These are phyloP conservation scores for Trichoderma virens DNA, from an alignment of 495 filamentous ascomycete species.

Conservation along the genomic window DNA sequence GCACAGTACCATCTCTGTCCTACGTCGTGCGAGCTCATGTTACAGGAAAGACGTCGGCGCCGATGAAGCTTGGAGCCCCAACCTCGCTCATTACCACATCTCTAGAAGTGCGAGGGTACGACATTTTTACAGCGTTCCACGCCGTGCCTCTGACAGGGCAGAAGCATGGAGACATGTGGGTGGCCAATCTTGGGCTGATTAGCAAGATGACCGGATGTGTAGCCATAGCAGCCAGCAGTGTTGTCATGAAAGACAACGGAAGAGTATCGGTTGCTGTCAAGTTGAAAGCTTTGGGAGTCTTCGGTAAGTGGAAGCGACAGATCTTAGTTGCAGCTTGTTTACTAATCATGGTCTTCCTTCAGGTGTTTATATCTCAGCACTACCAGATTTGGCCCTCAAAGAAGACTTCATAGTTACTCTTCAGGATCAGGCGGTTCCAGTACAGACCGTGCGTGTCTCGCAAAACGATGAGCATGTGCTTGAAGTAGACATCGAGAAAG, in stretches of 20 bases:
- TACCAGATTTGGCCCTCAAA: constrained; percentile 50
- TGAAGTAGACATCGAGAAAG: constrained; percentile 65
- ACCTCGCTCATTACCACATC: constrained; percentile 48
- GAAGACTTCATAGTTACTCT: constrained; percentile 72
- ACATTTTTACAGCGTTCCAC: constrained; percentile 69
- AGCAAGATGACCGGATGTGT: constrained; percentile 87
- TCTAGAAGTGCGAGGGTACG: constrained; percentile 60
- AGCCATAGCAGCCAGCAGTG: constrained; percentile 56
- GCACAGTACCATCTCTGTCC: constrained; percentile 40
- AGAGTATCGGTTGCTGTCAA: constrained; percentile 53
- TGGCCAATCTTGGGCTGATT: constrained; percentile 72
- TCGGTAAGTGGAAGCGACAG: constrained; percentile 47
- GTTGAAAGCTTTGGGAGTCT: constrained; percentile 72
- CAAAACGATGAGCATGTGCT: constrained; percentile 51
- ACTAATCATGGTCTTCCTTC: constrained; percentile 8
- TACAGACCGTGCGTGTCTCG: constrained; percentile 55
- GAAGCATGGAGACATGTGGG: constrained; percentile 30
- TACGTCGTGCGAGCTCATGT: constrained; percentile 69
- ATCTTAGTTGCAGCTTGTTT: background rate
- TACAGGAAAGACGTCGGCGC: constrained; percentile 54
- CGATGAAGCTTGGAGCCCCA: constrained; percentile 31
- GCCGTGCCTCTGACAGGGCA: constrained; percentile 42
- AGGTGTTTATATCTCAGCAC: constrained; percentile 65
- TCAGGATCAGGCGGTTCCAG: constrained; percentile 57
- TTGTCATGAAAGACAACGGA: constrained; percentile 50